Base-by-base conservation (phyloP, 352 stramenopile genomes). In the Phytophthora nicotianae region DNA sequence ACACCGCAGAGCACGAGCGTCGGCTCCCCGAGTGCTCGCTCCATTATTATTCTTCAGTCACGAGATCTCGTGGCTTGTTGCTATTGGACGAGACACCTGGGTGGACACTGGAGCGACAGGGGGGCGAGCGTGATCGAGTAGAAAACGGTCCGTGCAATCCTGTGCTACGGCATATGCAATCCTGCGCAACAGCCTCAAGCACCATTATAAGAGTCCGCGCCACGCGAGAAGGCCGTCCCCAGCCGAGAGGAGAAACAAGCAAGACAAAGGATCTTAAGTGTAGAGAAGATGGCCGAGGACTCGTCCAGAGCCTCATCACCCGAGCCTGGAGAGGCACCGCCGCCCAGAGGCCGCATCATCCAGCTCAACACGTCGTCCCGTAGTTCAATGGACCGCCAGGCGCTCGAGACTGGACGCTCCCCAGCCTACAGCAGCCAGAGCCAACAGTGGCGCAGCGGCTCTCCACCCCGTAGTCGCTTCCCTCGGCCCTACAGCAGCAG, bases 1-100 rank as follows among this genome's bases (percentile, higher is more conserved):
- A 40, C 50, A 21, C 58, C 62, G 64, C 83, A 91, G 26, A 91
- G 75, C 57, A 89, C 80, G 26, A 91, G 80, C 72, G 71, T 49
- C 29, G 83, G 83, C 20, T 74, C 68, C 20, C 64, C 64, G 11
- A 90, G 74, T 49, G 60, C 57, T 29, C 76, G 75, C 46, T 70
- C 65, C 48, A 89, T 75, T 41, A 50, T 55, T 20, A 1, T 4
- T n/a, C n/a, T n/a, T n/a, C n/a, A n/a, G n/a, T n/a, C n/a, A n/a
- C n/a, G 19, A 17, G 37, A 57, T 58, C 33, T 17, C 20, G 49
- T 55, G 51, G 51, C 51, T 14, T 21, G 4, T 24, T 41, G 27
- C 40, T 38, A 58, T 58, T 58, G 51, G 51, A 50, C 40, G 50
- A 58, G 27, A n/a, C 38, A 29, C 47, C n/a, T 53, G 27, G 47